Evolutionary conservation across 805 yeast genomes (phyloP), one percentile per base, ranked within the genome.

Genomic region (Candida coquimbonensis): DNA sequence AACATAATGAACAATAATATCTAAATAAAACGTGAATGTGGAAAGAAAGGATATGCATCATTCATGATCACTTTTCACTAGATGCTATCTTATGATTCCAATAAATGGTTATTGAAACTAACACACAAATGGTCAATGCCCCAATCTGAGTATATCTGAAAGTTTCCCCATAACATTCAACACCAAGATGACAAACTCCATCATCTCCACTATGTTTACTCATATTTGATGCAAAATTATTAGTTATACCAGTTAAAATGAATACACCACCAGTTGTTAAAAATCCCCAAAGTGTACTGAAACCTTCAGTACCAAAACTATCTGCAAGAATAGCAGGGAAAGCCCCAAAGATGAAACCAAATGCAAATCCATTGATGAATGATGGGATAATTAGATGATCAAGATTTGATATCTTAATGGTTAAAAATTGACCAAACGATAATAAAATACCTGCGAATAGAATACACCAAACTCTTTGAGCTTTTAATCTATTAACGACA

Each of bases 301-400:
- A 85, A 0, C 79, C 74, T 7, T 65, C 69, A 0, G 86, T 74
- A 2, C 90, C 90, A 64, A 83, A 83, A 13, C 70, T 66, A 51
- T 85, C 95, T 0, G 89, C 89, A 27, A 83, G 71, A 3, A 83
- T 72, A 1, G 90, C 83, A 4, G 95, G 95, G 59, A 80, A 81
- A 0, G 83, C 76, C 0, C 91, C 91, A 64, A 81, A 83, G 4
- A 78, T 63, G 26, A 83, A 68, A 0, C 95, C 95, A 63, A 82
- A 85, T 19, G 86, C 74, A 31, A 71, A 66, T 0, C 93, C 93
- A 44, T 78, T 70, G 5, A 80, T 56, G 4, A 72, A 64, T 0
- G 89, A 81, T 3, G 82, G 64, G 2, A 74, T 12, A 0, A 74
- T 63, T 3, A 84, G 61, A 26, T 71, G 63, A 4, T 64, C 64